Evolutionary conservation across 495 filamentous ascomycete species (phyloP).

Genomic region (Hypomontagnella submonticulosa): DNA sequence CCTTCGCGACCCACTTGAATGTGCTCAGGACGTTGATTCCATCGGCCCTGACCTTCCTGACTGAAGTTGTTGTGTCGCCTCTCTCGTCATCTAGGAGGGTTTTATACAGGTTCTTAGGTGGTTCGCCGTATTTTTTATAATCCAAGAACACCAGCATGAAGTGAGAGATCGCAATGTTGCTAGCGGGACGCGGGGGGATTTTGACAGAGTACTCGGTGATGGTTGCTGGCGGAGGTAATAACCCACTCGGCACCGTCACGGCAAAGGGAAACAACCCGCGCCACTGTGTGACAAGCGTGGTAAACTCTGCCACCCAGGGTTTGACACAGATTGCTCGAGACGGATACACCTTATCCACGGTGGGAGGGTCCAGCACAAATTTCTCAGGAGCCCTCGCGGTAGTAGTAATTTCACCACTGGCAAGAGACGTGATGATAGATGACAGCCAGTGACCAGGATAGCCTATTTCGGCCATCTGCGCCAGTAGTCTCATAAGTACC

Average conservation of each 20-base stretch:
- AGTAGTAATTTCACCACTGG: slow-evolving; percentile 43
- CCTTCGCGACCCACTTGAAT: slow-evolving; percentile 40
- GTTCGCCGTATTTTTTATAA: slow-evolving; percentile 15
- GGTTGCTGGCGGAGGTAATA: slow-evolving; percentile 32
- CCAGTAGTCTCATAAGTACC: slow-evolving; percentile 46
- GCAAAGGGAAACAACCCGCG: slow-evolving; percentile 46
- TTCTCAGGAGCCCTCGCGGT: slow-evolving; percentile 43
- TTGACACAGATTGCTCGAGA: slow-evolving; percentile 37
- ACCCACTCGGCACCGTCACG: slow-evolving; percentile 30
- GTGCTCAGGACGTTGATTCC: slow-evolving; percentile 42
- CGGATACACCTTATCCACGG: slow-evolving; percentile 31
- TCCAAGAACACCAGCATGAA: slow-evolving; percentile 50
- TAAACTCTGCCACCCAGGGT: slow-evolving; percentile 49
- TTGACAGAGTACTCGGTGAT: slow-evolving; percentile 45
- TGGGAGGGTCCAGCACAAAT: slow-evolving; percentile 9
- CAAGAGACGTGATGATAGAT: slow-evolving; percentile 39
- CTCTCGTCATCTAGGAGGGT: slow-evolving; percentile 36
- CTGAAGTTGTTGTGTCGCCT: slow-evolving; percentile 15
- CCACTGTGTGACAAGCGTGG: slow-evolving; percentile 48
- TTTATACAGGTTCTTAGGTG: slow-evolving; percentile 8
- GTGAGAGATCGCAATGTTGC: slow-evolving; percentile 27
- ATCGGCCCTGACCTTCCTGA: slow-evolving; percentile 29
- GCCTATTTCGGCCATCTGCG: slow-evolving; percentile 45
- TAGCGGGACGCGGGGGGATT: slow-evolving; percentile 11
- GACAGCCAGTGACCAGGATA: slow-evolving; percentile 55